phyloP scores from a whole-genome alignment of 768 basidiomycete genomes.

The Lactarius indigo region DNA sequence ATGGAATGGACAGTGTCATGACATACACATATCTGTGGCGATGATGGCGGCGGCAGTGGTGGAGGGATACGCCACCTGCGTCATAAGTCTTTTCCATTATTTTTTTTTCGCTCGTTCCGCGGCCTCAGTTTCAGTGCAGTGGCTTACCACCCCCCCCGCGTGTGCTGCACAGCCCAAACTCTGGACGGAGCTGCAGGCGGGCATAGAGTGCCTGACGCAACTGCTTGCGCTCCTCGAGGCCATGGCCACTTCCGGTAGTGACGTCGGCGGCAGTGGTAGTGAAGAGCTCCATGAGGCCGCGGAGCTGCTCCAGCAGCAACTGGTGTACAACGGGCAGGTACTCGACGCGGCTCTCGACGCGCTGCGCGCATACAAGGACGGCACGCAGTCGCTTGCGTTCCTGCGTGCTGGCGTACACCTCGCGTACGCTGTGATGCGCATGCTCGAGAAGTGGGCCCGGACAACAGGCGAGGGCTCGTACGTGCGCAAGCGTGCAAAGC shows the following conservation, averaged over 20 bases:
- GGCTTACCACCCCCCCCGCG: constrained; percentile 9
- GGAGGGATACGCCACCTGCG: constrained; percentile 15
- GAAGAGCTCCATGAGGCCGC: constrained; percentile 62
- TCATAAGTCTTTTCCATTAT: background rate
- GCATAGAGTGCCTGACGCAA: constrained; percentile 91
- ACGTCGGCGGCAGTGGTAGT: constrained; percentile 30
- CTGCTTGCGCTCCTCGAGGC: constrained; percentile 83
- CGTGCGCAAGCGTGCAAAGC: constrained; percentile 70
- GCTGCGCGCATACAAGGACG: constrained; percentile 73
- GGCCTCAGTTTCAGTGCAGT: background rate
- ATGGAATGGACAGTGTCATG: too few relatives aligned
- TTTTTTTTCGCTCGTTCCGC: background rate
- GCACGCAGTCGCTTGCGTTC: constrained; percentile 74
- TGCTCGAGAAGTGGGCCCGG: constrained; percentile 88
- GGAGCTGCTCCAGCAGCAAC: constrained; percentile 77
- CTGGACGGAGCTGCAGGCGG: constrained; percentile 93
- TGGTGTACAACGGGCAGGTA: constrained; percentile 94
- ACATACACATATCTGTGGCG: too few relatives aligned
- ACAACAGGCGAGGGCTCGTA: constrained; percentile 52
- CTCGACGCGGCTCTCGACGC: constrained; percentile 84
- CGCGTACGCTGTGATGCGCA: constrained; percentile 77
- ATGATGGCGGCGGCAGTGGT: background rate
- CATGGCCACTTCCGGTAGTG: constrained; percentile 59
- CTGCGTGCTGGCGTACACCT: constrained; percentile 84
- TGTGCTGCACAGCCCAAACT: constrained; percentile 65